These are phyloP conservation scores for Kazachstania bromeliacearum DNA, from an alignment of 805 yeast genomes.

Conservation along the genomic window DNA sequence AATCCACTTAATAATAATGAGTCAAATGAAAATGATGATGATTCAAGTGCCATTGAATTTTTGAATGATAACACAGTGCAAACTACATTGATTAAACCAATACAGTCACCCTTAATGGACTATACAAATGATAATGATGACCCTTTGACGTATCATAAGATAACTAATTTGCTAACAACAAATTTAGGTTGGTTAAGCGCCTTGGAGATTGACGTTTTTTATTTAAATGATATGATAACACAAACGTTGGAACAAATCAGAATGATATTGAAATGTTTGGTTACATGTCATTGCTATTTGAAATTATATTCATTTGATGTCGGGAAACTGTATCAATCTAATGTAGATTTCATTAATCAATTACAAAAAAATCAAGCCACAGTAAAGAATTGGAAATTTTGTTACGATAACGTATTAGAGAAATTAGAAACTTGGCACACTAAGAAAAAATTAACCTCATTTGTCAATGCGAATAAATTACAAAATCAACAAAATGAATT, in stretches of 20 bases:
- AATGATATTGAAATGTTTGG: conserved; percentile 37
- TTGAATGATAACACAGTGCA: neutral
- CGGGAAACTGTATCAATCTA: conserved; percentile 35
- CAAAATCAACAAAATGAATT: conserved; percentile 1
- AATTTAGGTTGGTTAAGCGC: conserved; percentile 47
- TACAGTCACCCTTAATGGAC: conserved; percentile 1
- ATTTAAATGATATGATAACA: conserved; percentile 23
- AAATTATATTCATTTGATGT: conserved; percentile 41
- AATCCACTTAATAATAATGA: conserved; percentile 9
- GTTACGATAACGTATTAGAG: conserved; percentile 20
- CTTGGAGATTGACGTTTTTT: conserved; percentile 33
- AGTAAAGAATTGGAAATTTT: conserved; percentile 31
- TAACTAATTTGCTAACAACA: conserved; percentile 33
- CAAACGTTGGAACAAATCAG: conserved; percentile 31
- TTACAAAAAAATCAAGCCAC: conserved; percentile 36
- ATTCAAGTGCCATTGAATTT: neutral
- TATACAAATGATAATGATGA: neutral
- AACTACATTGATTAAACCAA: conserved; percentile 3
- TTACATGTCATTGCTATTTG: conserved; percentile 40
- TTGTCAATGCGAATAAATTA: conserved; percentile 1
- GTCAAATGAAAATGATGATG: neutral
- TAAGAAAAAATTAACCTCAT: conserved; percentile 4
- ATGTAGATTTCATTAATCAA: conserved; percentile 31
- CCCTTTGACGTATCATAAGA: conserved; percentile 11
- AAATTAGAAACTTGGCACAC: conserved; percentile 7